These are phyloP conservation scores for Fraxinus cuspidata DNA, from an alignment of 257 asterid genomes.

Conservation along the genomic window DNA sequence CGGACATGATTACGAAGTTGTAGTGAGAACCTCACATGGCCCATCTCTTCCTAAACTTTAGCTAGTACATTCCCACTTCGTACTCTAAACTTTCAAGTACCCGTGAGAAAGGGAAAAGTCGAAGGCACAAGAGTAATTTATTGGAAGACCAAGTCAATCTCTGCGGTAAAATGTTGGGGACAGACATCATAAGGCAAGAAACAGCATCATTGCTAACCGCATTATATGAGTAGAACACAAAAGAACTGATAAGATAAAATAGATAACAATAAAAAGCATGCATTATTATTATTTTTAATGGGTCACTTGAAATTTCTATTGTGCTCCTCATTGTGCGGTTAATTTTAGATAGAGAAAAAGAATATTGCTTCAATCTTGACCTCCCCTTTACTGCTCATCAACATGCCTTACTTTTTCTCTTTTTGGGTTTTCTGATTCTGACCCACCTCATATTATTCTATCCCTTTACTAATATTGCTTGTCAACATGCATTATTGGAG, in stretches of 20 bases:
- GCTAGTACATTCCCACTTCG: background rate
- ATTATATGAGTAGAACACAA: slow-evolving; percentile 14
- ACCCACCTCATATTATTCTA: background rate
- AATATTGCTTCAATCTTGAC: background rate
- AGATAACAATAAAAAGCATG: background rate
- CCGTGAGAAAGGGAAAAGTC: background rate
- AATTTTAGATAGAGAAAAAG: background rate
- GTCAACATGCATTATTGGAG: background rate
- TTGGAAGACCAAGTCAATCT: background rate
- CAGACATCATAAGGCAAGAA: background rate
- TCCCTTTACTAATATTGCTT: background rate
- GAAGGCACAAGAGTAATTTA: background rate
- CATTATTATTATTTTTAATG: background rate
- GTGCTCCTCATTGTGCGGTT: slow-evolving; percentile 22
- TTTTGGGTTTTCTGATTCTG: background rate
- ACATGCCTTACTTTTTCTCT: background rate
- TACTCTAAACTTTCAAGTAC: background rate
- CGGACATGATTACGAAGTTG: background rate
- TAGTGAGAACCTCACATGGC: background rate
- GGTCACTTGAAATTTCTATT: background rate
- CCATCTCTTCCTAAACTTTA: background rate
- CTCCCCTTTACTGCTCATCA: background rate
- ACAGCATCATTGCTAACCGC: slow-evolving; percentile 28
- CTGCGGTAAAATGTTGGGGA: background rate
- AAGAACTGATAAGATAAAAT: slow-evolving; percentile 16